Percentiles rank a stretch among this genome's conserved stretches.
Conservation (phyloP, 148 eudicot species). For the Arctostaphylos glauca region DNA sequence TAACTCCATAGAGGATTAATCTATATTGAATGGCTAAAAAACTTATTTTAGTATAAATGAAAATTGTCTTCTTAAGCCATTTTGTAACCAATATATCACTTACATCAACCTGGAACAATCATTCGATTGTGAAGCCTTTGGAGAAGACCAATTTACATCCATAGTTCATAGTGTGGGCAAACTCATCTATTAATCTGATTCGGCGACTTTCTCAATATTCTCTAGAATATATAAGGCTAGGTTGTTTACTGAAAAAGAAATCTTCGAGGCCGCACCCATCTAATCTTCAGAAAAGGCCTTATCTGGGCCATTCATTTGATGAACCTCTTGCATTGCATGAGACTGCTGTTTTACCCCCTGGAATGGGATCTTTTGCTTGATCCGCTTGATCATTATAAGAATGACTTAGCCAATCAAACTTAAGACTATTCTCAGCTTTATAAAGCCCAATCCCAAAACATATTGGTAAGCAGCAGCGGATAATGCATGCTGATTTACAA, state of each 20-base stretch:
- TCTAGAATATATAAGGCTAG: no score
- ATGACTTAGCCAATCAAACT: background rate
- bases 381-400: no score
- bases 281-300: no score
- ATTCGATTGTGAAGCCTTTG: background rate
- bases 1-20: background rate
- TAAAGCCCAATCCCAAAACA: background rate
- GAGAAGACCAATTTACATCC: background rate
- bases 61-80: background rate
- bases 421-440: background rate
- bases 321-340: no score
- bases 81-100: background rate
- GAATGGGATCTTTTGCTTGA: no score
- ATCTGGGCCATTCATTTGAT: no score
- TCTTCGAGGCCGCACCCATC: no score
- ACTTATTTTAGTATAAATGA: background rate
- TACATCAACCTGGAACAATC: background rate
- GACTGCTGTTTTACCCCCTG: no score
- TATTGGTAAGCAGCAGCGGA: background rate
- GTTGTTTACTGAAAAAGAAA: no score
- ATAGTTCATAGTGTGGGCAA: background rate
- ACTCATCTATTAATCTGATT: background rate
- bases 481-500: background rate
- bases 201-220: no score
- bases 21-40: background rate